Evolutionary conservation across 306 rosid genomes (phyloP).

Genomic region (Gynostemma pentaphyllum): DNA sequence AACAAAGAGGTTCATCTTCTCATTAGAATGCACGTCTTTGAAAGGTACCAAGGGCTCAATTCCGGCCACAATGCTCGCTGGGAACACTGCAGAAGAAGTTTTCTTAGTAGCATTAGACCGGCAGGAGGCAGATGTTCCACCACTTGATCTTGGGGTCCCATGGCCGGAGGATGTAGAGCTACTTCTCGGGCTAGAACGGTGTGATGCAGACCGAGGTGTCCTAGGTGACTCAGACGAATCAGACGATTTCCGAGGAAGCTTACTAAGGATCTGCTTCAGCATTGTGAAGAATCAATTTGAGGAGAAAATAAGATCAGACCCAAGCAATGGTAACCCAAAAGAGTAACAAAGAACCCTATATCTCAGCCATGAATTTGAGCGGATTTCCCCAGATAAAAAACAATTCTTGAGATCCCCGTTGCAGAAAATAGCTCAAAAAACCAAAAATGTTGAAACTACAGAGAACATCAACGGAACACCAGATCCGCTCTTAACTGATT

Average conservation of each 20-base stretch:
- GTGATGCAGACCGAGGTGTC: constrained; percentile 29
- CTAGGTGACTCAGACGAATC: constrained; percentile 43
- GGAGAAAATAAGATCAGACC: constrained; percentile 27
- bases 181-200: constrained; percentile 31
- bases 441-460: constrained; percentile 22
- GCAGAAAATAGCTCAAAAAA: constrained; percentile 7
- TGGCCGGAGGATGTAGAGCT: constrained; percentile 21
- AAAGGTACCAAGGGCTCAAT: constrained; percentile 75
- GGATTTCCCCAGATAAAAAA: constrained; percentile 7
- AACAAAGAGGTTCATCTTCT: constrained; percentile 69
- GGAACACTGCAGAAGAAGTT: constrained; percentile 75
- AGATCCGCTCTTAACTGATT: too few species aligned
- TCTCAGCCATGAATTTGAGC: constrained; percentile 27
- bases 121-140: constrained; percentile 25
- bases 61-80: constrained; percentile 66
- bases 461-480: constrained; percentile 25
- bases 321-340: constrained; percentile 23
- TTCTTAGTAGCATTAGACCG: constrained; percentile 29
- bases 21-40: constrained; percentile 54
- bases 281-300: constrained; percentile 30
- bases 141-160: constrained; percentile 24
- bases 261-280: constrained; percentile 85
- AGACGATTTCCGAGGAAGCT: constrained; percentile 64
- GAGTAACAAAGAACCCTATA: constrained; percentile 42
- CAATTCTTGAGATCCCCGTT: constrained; percentile 19